Evolutionary conservation across 441 rosid genomes (phyloP), one percentile per base, ranked within the genome.

Genomic region (Pelargonium citronellum): DNA sequence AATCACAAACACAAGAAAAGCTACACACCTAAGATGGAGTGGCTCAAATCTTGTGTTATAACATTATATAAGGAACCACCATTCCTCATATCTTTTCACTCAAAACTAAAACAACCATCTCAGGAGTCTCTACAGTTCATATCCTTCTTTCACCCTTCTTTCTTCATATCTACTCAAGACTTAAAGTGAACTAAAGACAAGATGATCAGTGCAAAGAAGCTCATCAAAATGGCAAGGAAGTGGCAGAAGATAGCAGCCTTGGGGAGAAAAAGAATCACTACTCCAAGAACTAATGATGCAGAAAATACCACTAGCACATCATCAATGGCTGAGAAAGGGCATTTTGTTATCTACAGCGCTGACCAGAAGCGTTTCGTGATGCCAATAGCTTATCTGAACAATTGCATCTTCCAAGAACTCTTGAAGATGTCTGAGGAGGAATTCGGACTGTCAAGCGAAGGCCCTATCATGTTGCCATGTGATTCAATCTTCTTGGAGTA

Each of bases 191-290:
- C n/a, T n/a, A 30, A 30, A 30, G 27, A 6, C 20, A 76, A 4
- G 7, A 85, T 78, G 83, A 74, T 85, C 20, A 81, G 63, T 53
- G 1, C 72, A 37, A 79, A 66, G 76, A 79, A 83, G 68, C 72
- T 83, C 62, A 63, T 78, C 62, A 71, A 78, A 64, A 70, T 78
- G 58, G 82, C 82, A 8, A 82, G 67, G 73, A 82, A 80, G 49
- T 77, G 85, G 85, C 80, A 67, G 51, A 74, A 49, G 9, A 67
- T 63, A 17, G 83, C n/a, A n/a, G n/a, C n/a, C n/a, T n/a, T n/a
- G n/a, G n/a, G n/a, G n/a, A n/a, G n/a, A n/a, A n/a, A 30, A 30
- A 30, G 37, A 30, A 30, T 30, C 1, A 30, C 37, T 13, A 44
- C 68, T 1, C 71, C 73, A 1, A 66, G 68, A 37, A 55, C 19